Evolutionary conservation across 768 basidiomycete species (phyloP).

Genomic region (Filobasidium floriforme): DNA sequence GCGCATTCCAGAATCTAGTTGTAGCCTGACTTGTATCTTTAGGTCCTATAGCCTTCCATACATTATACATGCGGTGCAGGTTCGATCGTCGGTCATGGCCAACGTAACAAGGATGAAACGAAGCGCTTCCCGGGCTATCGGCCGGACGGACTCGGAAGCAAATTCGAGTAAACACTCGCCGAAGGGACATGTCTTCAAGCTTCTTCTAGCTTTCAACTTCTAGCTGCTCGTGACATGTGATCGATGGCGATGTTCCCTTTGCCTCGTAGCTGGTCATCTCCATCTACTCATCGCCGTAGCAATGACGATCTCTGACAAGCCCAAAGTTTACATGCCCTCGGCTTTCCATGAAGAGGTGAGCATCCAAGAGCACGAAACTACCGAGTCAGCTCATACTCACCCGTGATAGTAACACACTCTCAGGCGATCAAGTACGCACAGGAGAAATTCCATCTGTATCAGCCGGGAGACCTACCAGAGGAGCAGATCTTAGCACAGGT

Average conservation of each 20-base stretch:
- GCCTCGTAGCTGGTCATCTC: too few relatives aligned
- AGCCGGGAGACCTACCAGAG: conserved; percentile 20
- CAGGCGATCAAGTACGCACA: conserved; percentile 33
- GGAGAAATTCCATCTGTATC: conserved; percentile 26
- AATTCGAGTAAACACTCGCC: background rate
- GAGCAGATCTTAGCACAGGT: conserved; percentile 27
- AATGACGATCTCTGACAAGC: conserved; percentile 9
- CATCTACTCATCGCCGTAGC: too few relatives aligned
- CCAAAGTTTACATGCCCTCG: conserved; percentile 30
- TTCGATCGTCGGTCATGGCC: too few relatives aligned
- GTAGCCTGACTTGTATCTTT: too few relatives aligned
- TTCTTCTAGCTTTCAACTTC: background rate
- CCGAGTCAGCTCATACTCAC: background rate
- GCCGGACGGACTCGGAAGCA: background rate
- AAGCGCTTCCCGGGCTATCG: too few relatives aligned
- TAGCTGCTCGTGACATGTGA: background rate
- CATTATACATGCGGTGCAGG: too few relatives aligned
- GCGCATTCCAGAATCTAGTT: too few relatives aligned
- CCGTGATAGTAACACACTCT: background rate
- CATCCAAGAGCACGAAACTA: too few relatives aligned
- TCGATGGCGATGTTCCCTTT: too few relatives aligned
- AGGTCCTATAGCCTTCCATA: too few relatives aligned
- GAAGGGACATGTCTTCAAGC: background rate
- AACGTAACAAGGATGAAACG: too few relatives aligned
- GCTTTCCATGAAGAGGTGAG: conserved; percentile 31